These are phyloP conservation scores for Nigrospora oryzae DNA, from an alignment of 2,329 filamentous ascomycete species.

Conservation along the genomic window DNA sequence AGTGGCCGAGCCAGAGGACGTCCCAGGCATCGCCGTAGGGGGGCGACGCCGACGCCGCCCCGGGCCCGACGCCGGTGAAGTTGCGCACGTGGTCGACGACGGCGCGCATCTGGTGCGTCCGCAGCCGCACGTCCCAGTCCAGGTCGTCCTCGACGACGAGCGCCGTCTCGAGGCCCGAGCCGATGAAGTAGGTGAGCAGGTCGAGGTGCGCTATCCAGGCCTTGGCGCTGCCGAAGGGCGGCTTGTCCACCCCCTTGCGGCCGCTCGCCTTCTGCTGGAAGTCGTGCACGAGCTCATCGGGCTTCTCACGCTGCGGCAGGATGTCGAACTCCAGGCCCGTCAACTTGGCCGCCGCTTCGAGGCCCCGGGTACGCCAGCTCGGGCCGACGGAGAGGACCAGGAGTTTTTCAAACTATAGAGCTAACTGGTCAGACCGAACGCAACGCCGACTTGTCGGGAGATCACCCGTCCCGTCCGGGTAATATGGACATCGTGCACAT, in stretches of 20 bases:
- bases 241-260: slow-evolving; percentile 3
- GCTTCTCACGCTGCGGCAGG: slow-evolving; percentile 20
- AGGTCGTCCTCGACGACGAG: slow-evolving; percentile 30
- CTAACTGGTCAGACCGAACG: not conserved
- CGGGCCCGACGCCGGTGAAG: slow-evolving; percentile 8
- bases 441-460: not conserved
- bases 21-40: slow-evolving; percentile 21
- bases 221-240: slow-evolving; percentile 9
- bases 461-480: not conserved
- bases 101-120: slow-evolving; percentile 17
- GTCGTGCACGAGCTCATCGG: slow-evolving; percentile 15
- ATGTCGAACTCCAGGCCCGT: slow-evolving; percentile 21
- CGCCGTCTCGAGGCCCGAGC: slow-evolving; percentile 20
- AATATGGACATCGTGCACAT: not conserved
- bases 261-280: slow-evolving; percentile 15
- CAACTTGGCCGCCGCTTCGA: slow-evolving; percentile 22
- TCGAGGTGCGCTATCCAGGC: slow-evolving; percentile 22
- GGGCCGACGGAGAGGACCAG: slow-evolving; percentile 20
- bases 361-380: slow-evolving; percentile 25
- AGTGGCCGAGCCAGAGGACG: slow-evolving; percentile 29
- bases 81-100: slow-evolving; percentile 21
- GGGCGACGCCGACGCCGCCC: slow-evolving; percentile 11
- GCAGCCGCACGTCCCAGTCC: slow-evolving; percentile 29
- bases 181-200: slow-evolving; percentile 17
- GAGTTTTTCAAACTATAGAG: slow-evolving; percentile 15